These are phyloP conservation scores for Colletotrichum echinochloae DNA, from an alignment of 2,329 filamentous ascomycete species.

Conservation along the genomic window DNA sequence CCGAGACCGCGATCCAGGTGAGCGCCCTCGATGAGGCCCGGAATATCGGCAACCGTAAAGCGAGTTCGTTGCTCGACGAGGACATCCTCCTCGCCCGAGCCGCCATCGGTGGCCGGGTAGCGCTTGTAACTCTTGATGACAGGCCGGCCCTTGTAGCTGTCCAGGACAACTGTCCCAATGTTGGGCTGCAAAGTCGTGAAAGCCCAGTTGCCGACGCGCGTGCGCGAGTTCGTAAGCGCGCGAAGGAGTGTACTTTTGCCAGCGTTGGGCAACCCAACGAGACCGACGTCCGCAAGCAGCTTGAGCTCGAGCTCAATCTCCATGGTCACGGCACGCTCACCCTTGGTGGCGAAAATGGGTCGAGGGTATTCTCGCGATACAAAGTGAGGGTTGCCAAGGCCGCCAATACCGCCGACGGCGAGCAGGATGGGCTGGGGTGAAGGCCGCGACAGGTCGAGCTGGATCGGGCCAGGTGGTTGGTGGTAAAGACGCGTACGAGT, in stretches of 20 bases:
- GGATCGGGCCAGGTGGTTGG: conserved; percentile 79
- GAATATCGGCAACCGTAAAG: conserved; percentile 96
- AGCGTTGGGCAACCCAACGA: conserved; percentile 95
- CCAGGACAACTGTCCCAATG: conserved; percentile 94
- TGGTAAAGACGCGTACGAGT: conserved; percentile 66
- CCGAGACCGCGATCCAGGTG: conserved; percentile 93
- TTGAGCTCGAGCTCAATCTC: conserved; percentile 91
- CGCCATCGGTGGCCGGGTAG: conserved; percentile 46
- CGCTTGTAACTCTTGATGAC: conserved; percentile 54
- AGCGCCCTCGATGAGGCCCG: conserved; percentile 90
- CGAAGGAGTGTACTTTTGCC: conserved; percentile 94
- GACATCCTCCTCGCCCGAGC: conserved; percentile 55
- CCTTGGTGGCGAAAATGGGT: conserved; percentile 90
- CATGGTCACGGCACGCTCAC: conserved; percentile 82
- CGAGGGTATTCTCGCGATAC: conserved; percentile 78
- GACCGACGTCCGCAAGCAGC: conserved; percentile 91
- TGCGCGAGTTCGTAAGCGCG: conserved; percentile 87
- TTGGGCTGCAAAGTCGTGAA: conserved; percentile 97
- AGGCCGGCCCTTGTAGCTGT: conserved; percentile 85
- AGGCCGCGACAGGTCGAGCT: conserved; percentile 78
- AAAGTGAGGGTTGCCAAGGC: conserved; percentile 94
- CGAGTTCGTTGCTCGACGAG: conserved; percentile 73
- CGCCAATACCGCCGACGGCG: conserved; percentile 88
- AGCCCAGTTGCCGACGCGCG: conserved; percentile 92
- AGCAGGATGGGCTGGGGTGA: conserved; percentile 88